Evolutionary conservation across 331 rosid species (phyloP), one percentile per base, ranked within the genome.

Genomic region (Malus hybrid): DNA sequence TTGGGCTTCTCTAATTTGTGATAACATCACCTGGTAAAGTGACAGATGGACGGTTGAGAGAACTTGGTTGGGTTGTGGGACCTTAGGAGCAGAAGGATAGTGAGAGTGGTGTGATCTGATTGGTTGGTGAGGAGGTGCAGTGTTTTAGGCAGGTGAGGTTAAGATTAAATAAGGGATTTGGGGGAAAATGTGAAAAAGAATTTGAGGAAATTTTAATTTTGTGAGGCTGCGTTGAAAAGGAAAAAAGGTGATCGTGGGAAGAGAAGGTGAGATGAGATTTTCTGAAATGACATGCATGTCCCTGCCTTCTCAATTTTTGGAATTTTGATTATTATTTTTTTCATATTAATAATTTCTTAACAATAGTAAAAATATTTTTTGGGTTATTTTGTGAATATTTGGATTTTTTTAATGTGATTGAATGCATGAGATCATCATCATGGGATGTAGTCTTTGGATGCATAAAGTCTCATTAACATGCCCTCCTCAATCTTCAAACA

Each of bases 1-100:
- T 88, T 87, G 89, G 87, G 84, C 75, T 86, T 67, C 73, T 78
- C 75, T 73, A 55, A 52, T 79, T 82, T 61, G 22, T 62, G 48
- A 73, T 73, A 62, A 61, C 48, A 46, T 28, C 69, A 73, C 62
- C 70, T 28, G 50, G 48, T 18, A 29, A 61, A 44, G 70, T 73
- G 77, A 73, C 77, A 73, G n/a, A 59, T 73, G 48, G 29, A 44
- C 62, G 32, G 10, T 12, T 9, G 46, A 50, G 70, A 34, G 70
- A 13, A 6, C 63, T 46, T 73, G 50, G 46, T 28, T 73, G 60
- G 69, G 60, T 10, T 61, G 60, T 62, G 31, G 19, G 44, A 59
- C 46, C 46, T 12, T 11, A 60, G 9, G 33, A 32, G 62, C 31
- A 22, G 11, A 65, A 19, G 28, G 70, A 48, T 10, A 5, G 28